phyloP scores from a whole-genome alignment of 495 filamentous ascomycete genomes.

The Hyaloscypha variabilis region DNA sequence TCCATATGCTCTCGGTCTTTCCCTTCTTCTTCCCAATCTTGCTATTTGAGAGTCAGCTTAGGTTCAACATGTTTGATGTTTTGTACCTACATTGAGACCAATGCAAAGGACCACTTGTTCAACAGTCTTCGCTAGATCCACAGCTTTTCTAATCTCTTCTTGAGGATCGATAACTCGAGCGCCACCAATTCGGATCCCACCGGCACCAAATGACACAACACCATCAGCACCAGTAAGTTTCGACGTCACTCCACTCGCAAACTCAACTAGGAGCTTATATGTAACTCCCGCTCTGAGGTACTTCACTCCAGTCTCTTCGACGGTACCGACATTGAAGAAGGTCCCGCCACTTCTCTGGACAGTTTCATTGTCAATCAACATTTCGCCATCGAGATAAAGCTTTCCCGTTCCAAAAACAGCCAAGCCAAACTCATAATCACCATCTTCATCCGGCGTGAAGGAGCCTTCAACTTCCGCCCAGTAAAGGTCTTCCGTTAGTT shows the following conservation, averaged over 20 bases:
- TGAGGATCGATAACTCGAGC: conserved; percentile 54
- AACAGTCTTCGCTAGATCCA: conserved; percentile 57
- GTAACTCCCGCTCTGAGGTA: conserved; percentile 56
- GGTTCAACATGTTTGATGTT: background rate
- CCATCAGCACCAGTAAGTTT: conserved; percentile 51
- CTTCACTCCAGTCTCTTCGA: conserved; percentile 59
- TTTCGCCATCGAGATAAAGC: conserved; percentile 64
- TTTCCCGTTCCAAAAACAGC: conserved; percentile 67
- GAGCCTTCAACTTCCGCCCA: conserved; percentile 63
- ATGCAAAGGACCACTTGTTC: conserved; percentile 70
- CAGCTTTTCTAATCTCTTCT: conserved; percentile 61
- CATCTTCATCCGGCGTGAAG: conserved; percentile 55
- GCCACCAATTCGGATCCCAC: conserved; percentile 65
- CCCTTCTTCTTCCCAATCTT: conserved; percentile 51
- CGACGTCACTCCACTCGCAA: conserved; percentile 65
- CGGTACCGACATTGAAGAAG: conserved; percentile 62
- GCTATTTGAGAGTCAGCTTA: conserved; percentile 47
- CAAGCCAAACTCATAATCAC: conserved; percentile 56
- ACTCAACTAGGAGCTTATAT: conserved; percentile 62
- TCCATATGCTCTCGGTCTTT: conserved; percentile 43
- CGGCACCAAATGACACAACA: conserved; percentile 56
- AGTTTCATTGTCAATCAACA: conserved; percentile 67
- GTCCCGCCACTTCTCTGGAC: conserved; percentile 59
- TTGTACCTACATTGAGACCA: conserved; percentile 54
- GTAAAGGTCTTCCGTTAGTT: conserved; percentile 54